These are phyloP conservation scores for Trypanosoma congolense DNA, from an alignment of 208 protist genomes.

Conservation along the genomic window DNA sequence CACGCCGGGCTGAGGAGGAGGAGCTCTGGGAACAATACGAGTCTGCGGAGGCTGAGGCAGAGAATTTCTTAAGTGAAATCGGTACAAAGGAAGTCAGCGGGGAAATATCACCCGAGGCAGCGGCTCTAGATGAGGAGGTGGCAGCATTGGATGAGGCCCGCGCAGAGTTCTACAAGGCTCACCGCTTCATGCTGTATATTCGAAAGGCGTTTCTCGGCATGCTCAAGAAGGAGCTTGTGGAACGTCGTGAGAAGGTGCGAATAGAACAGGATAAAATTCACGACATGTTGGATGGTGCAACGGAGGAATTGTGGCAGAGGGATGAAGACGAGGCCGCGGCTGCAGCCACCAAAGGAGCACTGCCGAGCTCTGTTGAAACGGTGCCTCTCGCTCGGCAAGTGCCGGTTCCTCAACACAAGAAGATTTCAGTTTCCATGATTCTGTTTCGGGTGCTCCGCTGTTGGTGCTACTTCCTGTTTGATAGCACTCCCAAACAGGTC, in stretches of 20 bases:
- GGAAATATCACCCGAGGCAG: conserved; percentile 14
- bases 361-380: conserved; percentile 30
- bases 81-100: conserved; percentile 13
- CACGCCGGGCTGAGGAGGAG: conserved; percentile 40
- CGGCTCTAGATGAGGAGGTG: conserved; percentile 33
- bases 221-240: conserved; percentile 49
- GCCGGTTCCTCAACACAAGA: conserved; percentile 39
- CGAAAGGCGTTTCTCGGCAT: conserved; percentile 54
- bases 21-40: conserved; percentile 48
- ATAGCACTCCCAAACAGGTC: conserved; percentile 60
- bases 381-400: conserved; percentile 21
- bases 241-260: conserved; percentile 46
- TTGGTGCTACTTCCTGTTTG: conserved; percentile 71
- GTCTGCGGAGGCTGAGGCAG: conserved; percentile 51
- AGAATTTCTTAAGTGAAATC: conserved; percentile 53
- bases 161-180: conserved; percentile 52
- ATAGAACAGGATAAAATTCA: conserved; percentile 39
- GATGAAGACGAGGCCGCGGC: conserved; percentile 28
- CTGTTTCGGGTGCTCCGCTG: conserved; percentile 64
- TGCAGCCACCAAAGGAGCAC: conserved; percentile 9
- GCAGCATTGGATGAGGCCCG: conserved; percentile 40
- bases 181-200: conserved; percentile 68
- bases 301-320: conserved; percentile 21
- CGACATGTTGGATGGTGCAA: conserved; percentile 24
- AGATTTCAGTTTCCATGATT: conserved; percentile 45